phyloP scores from a whole-genome alignment of 768 basidiomycete species.

The Boletus subcaerulescens region DNA sequence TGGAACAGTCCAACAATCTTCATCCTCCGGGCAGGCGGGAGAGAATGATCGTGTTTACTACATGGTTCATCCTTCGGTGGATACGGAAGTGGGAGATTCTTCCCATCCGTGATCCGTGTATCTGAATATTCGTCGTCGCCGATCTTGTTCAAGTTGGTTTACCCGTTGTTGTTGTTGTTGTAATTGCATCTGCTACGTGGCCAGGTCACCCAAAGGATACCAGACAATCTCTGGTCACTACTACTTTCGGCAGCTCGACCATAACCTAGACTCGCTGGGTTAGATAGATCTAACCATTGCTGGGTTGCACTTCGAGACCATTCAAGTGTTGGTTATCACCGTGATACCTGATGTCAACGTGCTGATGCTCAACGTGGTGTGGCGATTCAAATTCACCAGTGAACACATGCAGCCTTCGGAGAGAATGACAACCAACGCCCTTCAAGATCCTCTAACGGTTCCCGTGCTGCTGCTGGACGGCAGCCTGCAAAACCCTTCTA shows the following conservation, averaged over 20 bases:
- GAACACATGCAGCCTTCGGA: neutral
- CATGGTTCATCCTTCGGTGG: constrained; percentile 88
- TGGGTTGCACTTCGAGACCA: neutral
- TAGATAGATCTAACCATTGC: neutral
- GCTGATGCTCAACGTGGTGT: constrained; percentile 2
- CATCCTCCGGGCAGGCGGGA: constrained; percentile 48
- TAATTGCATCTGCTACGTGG: constrained; percentile 1
- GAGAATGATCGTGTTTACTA: constrained; percentile 74
- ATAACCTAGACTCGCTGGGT: neutral
- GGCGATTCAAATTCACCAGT: neutral
- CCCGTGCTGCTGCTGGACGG: constrained; percentile 60
- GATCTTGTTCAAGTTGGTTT: constrained; percentile 15
- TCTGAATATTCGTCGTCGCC: neutral
- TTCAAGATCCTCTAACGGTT: constrained; percentile 42
- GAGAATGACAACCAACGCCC: constrained; percentile 30
- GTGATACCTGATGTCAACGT: constrained; percentile 1
- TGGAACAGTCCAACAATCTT: constrained; percentile 45
- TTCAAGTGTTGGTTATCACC: neutral
- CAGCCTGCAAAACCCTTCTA: constrained; percentile 59
- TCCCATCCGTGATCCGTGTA: constrained; percentile 26
- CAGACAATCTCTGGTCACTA: neutral
- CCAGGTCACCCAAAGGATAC: too few species aligned
- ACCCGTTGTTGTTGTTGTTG: constrained; percentile 7
- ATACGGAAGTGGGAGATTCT: constrained; percentile 52
- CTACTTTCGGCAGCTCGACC: neutral